Evolutionary conservation across 148 eudicot species (phyloP).

Genomic region (Camellia granthamiana): DNA sequence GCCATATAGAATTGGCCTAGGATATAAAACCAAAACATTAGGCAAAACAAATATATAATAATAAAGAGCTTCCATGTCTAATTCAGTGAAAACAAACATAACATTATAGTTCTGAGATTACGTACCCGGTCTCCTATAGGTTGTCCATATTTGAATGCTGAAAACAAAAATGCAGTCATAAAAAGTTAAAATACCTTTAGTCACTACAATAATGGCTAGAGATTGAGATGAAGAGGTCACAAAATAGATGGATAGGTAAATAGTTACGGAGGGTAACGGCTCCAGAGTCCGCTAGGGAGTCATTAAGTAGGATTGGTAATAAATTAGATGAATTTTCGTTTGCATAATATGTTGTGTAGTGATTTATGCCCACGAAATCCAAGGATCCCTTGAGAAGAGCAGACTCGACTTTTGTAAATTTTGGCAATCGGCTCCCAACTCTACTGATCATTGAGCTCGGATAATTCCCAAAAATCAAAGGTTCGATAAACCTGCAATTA

Average conservation of each 20-base stretch:
- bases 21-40: background rate
- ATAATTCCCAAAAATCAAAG: conserved; percentile 57
- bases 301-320: conserved; percentile 45
- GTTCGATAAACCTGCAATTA: conserved; percentile 52
- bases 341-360: conserved; percentile 79
- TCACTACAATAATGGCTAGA: background rate
- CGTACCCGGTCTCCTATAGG: conserved; percentile 63
- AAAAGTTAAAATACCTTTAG: background rate
- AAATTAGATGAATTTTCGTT: conserved; percentile 37
- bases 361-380: conserved; percentile 89
- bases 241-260: background rate
- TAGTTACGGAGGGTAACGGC: conserved; percentile 56
- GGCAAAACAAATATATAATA: background rate
- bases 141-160: conserved; percentile 54
- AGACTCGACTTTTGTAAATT: conserved; percentile 36
- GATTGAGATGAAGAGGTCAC: no score
- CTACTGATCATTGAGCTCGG: conserved; percentile 53
- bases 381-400: conserved; percentile 61
- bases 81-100: background rate
- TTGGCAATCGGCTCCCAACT: conserved; percentile 52
- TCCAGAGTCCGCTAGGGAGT: conserved; percentile 60
- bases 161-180: background rate
- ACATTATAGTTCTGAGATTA: background rate
- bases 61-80: background rate
- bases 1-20: conserved; percentile 84